Base-by-base conservation (phyloP, 2,329 filamentous ascomycete species). In the Elsinoe ampelina region DNA sequence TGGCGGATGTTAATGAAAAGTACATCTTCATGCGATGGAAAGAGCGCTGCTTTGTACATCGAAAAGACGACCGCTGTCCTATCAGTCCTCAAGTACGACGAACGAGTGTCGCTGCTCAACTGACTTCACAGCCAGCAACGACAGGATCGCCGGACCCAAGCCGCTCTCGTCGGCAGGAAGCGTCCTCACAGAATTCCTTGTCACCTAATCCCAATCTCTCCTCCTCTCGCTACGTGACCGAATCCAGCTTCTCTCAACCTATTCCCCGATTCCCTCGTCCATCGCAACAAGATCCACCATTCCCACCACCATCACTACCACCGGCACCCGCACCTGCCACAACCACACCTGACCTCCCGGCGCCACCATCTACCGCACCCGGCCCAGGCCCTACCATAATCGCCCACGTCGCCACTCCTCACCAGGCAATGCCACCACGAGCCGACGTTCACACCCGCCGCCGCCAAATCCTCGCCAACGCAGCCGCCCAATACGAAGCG, bases 1-100 rank as follows among this genome's bases (percentile, higher is more conserved):
- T 72, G 60, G 63, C 67, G 19, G 62, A 68, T 17, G 64, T 79
- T 13, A 67, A 67, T 43, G 64, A 71, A 30, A 71, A 78, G n/a
- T 80, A 76, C 70, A 71, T 80, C 20, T 71, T 80, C 47, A 80
- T 80, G 77, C 71, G 78, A 26, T 80, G 77, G 77, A 80, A 80
- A 64, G 78, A 78, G 64, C 70, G 72, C 12, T 77, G 75, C 61
- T 77, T 78, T 58, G 72, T 77, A 39, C 67, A 68, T 57, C 22
- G 59, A 12, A 62, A 64, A 34, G 62, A 63, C 55, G 66, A 68
- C 42, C 56, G 57, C 3, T 68, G 59, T 42, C 43, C 55, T 35
- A 20, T 52, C 11, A 55, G 39, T 19, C 54, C 54, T 45, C 30
- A 42, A 19, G 54, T 39, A n/a, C 54, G 54, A 6, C 38, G 54